Conservation (phyloP, 2,329 filamentous ascomycete genomes). For the Pleomassaria siparia region DNA sequence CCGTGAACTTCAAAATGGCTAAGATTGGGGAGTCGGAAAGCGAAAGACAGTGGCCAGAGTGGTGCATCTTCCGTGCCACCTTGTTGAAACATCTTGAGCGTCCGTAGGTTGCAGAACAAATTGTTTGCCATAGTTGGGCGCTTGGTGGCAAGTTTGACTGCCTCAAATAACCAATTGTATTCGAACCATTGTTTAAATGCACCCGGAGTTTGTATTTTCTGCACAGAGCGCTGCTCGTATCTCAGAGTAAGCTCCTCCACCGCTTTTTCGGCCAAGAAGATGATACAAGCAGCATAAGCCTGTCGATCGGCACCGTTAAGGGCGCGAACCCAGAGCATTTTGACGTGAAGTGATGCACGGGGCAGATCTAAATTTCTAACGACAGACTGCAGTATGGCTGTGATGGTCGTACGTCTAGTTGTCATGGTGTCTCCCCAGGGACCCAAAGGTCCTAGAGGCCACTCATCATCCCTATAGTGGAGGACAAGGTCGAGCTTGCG, state of each 20-base stretch:
- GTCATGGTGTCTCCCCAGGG: neutral
- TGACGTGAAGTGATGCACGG: neutral
- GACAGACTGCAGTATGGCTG: neutral
- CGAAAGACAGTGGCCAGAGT: neutral
- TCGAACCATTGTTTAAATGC: neutral
- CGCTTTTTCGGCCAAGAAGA: neutral
- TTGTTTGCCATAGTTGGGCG: neutral
- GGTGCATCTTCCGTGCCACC: neutral
- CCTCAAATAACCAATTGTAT: neutral
- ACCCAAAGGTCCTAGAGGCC: neutral
- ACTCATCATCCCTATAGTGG: neutral
- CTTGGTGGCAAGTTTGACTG: neutral
- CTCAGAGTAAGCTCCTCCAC: neutral
- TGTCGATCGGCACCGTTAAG: neutral
- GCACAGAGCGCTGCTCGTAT: neutral
- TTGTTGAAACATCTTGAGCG: neutral
- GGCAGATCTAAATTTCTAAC: neutral
- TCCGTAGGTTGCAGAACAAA: neutral
- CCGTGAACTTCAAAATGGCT: neutral
- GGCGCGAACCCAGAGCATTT: neutral
- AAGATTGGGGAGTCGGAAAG: neutral
- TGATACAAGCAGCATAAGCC: neutral
- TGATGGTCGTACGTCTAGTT: neutral
- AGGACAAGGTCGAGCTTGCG: neutral
- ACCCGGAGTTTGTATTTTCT: neutral